These are phyloP conservation scores for Magnaporthiopsis incrustans DNA, from an alignment of 2,329 filamentous ascomycete genomes.

Conservation along the genomic window DNA sequence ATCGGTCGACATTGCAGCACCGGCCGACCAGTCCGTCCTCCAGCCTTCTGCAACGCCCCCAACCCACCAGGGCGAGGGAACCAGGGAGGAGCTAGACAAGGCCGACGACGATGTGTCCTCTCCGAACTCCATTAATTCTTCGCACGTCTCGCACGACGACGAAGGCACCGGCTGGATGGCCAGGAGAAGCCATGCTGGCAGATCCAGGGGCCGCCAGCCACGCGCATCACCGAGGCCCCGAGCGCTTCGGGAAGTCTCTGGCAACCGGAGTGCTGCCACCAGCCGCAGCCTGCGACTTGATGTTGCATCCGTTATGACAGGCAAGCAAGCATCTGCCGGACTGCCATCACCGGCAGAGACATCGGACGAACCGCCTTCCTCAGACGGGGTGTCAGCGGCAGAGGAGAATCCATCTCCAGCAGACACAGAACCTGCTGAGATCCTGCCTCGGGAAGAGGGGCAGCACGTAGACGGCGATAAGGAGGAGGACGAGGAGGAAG, in stretches of 20 bases:
- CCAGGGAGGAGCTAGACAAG: background rate
- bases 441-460: background rate
- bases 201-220: background rate
- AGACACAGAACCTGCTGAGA: background rate
- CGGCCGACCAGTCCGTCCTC: background rate
- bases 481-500: background rate
- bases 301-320: background rate
- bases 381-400: background rate
- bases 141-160: constrained; percentile 28
- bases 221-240: background rate
- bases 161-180: constrained; percentile 19
- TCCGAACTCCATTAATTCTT: constrained; percentile 17
- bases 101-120: constrained; percentile 1
- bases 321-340: background rate
- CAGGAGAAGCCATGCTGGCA: background rate
- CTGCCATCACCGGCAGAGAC: background rate
- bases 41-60: background rate
- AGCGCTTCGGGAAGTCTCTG: too few relatives aligned
- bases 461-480: too few relatives aligned
- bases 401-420: background rate
- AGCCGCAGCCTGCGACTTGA: background rate
- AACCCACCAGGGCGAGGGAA: background rate
- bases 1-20: background rate
- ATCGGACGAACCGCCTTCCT: background rate
- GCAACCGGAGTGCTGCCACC: background rate